A percentile compares a stretch with the other conserved stretches of the same genome.
Evolutionary conservation across 148 eudicot genomes (phyloP).

Genomic region (Diospyros lotus): DNA sequence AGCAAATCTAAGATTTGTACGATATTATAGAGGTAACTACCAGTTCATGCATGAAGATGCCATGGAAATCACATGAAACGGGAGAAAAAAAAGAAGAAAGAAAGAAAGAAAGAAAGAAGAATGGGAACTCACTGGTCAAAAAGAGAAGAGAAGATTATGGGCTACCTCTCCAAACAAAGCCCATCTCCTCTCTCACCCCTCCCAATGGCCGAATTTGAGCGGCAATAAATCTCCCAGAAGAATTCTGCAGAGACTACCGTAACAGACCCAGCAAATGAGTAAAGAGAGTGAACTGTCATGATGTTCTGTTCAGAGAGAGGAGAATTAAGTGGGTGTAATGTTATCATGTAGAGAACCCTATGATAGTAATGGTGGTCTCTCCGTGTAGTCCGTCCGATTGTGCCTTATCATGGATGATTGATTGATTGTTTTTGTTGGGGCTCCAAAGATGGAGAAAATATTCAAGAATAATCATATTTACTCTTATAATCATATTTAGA

Average conservation of each 20-base stretch:
- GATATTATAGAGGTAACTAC: neutral
- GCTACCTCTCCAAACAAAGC: no score
- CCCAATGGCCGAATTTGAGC: conserved; percentile 1
- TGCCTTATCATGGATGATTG: no score
- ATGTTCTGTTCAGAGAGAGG: neutral
- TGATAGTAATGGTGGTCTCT: neutral
- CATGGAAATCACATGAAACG: neutral
- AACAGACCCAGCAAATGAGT: neutral
- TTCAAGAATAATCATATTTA: no score
- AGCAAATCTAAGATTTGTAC: neutral
- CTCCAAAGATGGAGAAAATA: no score
- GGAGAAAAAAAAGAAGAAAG: neutral
- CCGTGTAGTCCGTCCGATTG: neutral
- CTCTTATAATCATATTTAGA: no score
- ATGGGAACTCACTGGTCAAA: conserved; percentile 9
- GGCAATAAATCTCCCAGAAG: neutral
- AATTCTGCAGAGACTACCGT: neutral
- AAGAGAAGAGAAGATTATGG: neutral
- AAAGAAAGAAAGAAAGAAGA: neutral
- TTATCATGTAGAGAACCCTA: neutral
- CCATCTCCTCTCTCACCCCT: neutral
- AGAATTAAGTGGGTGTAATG: neutral
- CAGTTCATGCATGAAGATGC: conserved; percentile 2
- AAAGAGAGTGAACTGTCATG: neutral
- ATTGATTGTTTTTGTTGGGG: no score